Evolutionary conservation across 371 early-diverging fungal species (phyloP).

Genomic region (Rhizopus sp.): DNA sequence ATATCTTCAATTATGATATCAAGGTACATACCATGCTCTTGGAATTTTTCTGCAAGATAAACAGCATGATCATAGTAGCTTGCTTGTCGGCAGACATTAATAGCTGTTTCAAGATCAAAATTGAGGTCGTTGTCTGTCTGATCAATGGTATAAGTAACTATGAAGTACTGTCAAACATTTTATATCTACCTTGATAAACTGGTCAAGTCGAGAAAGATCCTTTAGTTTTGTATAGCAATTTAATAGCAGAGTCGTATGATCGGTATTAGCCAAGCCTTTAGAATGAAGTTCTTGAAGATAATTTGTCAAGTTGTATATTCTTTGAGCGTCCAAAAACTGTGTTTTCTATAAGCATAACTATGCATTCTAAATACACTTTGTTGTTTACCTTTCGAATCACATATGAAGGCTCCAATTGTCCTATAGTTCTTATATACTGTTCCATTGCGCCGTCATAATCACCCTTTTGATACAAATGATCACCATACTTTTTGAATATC

Average conservation of each 20-base stretch:
- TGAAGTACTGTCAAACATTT: background rate
- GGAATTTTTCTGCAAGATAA: conserved; percentile 80
- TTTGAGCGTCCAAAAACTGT: conserved; percentile 89
- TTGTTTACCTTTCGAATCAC: conserved; percentile 81
- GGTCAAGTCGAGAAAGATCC: conserved; percentile 79
- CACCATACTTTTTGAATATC: conserved; percentile 91
- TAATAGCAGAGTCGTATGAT: conserved; percentile 93
- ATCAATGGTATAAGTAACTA: background rate
- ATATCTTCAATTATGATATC: conserved; percentile 87
- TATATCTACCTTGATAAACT: conserved; percentile 75
- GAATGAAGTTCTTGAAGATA: conserved; percentile 91
- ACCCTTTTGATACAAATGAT: conserved; percentile 78
- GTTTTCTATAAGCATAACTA: background rate
- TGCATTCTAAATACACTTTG: background rate
- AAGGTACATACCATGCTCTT: conserved; percentile 77
- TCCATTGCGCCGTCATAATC: conserved; percentile 92
- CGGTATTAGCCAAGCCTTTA: conserved; percentile 81
- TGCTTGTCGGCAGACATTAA: conserved; percentile 89
- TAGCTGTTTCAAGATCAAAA: conserved; percentile 94
- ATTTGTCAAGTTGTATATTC: conserved; percentile 84
- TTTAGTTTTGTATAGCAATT: conserved; percentile 96
- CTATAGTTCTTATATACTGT: conserved; percentile 90
- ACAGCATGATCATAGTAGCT: conserved; percentile 89
- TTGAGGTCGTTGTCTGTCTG: conserved; percentile 67
- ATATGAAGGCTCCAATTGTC: conserved; percentile 91